Percentiles rank a stretch among this genome's conserved stretches.
These are phyloP conservation scores for Gastrolobium villosum DNA, from an alignment of 306 rosid species.

Conservation along the genomic window DNA sequence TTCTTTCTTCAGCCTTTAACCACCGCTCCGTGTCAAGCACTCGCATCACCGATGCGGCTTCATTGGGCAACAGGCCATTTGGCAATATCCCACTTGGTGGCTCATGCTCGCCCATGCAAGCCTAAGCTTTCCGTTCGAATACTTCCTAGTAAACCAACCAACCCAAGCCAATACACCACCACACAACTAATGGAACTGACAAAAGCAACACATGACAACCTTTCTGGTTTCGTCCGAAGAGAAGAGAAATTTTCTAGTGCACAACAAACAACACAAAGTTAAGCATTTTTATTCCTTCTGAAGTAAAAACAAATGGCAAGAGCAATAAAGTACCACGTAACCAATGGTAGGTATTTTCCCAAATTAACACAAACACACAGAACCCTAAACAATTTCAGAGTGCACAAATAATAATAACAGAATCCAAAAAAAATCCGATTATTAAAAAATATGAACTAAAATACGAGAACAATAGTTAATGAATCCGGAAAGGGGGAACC, in stretches of 20 bases:
- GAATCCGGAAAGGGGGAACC: constrained; percentile 37
- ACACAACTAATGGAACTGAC: constrained; percentile 16
- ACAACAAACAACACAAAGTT: constrained; percentile 36
- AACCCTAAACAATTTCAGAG: constrained; percentile 35
- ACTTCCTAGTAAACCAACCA: constrained; percentile 21
- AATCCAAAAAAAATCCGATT: background rate
- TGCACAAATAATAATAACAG: background rate
- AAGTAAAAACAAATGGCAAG: background rate
- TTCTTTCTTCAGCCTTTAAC: constrained; percentile 82
- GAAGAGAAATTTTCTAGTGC: constrained; percentile 2
- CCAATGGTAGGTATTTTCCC: constrained; percentile 20
- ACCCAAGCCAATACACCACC: constrained; percentile 22
- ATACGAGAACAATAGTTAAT: constrained; percentile 47
- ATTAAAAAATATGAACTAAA: no score
- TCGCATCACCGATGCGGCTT: constrained; percentile 74
- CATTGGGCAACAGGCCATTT: constrained; percentile 78
- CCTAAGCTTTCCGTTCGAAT: constrained; percentile 49
- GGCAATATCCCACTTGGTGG: constrained; percentile 80
- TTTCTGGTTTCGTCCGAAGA: background rate
- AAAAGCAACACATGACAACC: constrained; percentile 1
- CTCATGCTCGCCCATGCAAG: constrained; percentile 91
- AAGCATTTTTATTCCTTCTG: constrained; percentile 19
- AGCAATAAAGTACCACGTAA: constrained; percentile 17
- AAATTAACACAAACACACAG: constrained; percentile 4
- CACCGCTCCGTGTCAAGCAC: constrained; percentile 75